Conservation (phyloP, 2,329 filamentous ascomycete genomes). For the Alternaria sp. region DNA sequence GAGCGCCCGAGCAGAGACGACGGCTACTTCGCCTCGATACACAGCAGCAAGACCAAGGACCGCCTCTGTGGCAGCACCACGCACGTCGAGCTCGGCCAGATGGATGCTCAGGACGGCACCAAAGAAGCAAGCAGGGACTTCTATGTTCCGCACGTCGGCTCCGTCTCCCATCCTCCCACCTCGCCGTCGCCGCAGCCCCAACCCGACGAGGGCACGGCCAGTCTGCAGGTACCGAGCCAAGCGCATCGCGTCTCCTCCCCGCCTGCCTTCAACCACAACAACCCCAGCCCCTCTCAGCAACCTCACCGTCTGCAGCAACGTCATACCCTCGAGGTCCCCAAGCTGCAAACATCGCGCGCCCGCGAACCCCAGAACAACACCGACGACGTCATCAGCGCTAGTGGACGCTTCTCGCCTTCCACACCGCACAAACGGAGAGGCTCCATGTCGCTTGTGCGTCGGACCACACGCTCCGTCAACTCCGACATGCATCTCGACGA, state of each 20-base stretch:
- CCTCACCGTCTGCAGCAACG: slow-evolving; percentile 73
- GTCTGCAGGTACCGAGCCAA: slow-evolving; percentile 47
- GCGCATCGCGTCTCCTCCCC: slow-evolving; percentile 68
- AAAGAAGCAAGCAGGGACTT: slow-evolving; percentile 41
- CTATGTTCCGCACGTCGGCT: slow-evolving; percentile 22
- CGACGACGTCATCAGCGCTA: slow-evolving; percentile 70
- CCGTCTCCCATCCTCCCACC: slow-evolving; percentile 19
- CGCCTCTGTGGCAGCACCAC: slow-evolving; percentile 35
- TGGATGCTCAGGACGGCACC: slow-evolving; percentile 32
- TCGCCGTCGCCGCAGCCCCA: slow-evolving; percentile 20
- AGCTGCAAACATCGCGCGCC: slow-evolving; percentile 65
- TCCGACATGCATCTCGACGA: slow-evolving; percentile 87
- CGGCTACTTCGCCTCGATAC: slow-evolving; percentile 53
- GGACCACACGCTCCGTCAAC: slow-evolving; percentile 82
- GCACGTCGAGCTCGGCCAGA: slow-evolving; percentile 45
- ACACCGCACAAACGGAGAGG: slow-evolving; percentile 70
- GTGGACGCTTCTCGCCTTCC: slow-evolving; percentile 81
- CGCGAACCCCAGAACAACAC: slow-evolving; percentile 65
- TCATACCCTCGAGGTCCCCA: slow-evolving; percentile 88
- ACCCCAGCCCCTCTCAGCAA: slow-evolving; percentile 58
- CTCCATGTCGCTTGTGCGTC: slow-evolving; percentile 81
- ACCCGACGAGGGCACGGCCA: slow-evolving; percentile 30
- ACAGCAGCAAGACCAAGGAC: slow-evolving; percentile 45
- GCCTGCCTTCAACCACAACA: slow-evolving; percentile 60
- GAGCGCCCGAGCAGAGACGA: slow-evolving; percentile 49